Base-by-base conservation (phyloP, 2,329 filamentous ascomycete species). In the Monosporascus sp. region DNA sequence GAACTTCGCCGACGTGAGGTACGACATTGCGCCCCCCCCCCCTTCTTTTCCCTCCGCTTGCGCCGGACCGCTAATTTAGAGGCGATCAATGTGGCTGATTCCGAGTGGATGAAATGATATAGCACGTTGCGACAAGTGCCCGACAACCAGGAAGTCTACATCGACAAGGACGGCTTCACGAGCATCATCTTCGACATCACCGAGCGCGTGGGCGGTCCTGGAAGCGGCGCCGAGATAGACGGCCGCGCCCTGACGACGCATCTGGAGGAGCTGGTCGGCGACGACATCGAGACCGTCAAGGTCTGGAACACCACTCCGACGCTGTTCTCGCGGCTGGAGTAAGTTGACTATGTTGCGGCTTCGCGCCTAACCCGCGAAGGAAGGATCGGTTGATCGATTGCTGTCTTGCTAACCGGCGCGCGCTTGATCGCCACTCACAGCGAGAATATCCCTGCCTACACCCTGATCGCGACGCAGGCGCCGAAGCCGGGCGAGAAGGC, bases 161-260 rank as follows among this genome's bases (percentile, higher is more conserved):
- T 97, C 65, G 91, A 95, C 68, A 80, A 82, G 59, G 80, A 88
- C 58, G 91, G 91, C 49, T 92, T 92, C 70, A 90, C 89, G 3
- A 91, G 83, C 72, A 85, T 96, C 68, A 92, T 96, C 63, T 81
- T 97, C 70, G 93, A 97, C 65, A 90, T 97, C 65, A 88, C 89
- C 51, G 87, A 97, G 74, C 87, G 89, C 52, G 86, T 96, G 22
- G 81, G 82, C 55, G 68, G 71, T 15, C 64, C 81, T 5, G 76
- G 78, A 31, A 75, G 72, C 43, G 72, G 76, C 2, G 76, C 83
- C 18, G 80, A 85, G 63, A 81, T 81, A 37, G 85, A 92, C 63
- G 86, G 88, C 52, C 81, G 80, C 45, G 90, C 91, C 22, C 74
- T 87, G 65, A 84, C 85, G 3, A 82, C 79, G 11, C 86, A 89